Conservation (phyloP, 208 protist species). For the Trypanosoma boissoni region DNA sequence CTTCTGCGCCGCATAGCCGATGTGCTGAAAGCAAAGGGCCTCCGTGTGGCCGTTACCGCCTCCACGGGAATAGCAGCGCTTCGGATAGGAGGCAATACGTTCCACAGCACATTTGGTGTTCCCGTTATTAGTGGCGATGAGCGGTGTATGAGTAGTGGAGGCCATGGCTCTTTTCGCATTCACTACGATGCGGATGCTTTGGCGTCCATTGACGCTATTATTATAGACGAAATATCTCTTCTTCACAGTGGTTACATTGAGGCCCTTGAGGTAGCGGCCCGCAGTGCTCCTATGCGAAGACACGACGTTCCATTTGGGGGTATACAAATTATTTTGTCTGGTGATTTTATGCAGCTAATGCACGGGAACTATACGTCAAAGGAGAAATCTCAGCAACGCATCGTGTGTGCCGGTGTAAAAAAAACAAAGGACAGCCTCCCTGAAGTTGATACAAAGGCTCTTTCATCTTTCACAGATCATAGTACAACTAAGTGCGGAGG, state of each 20-base stretch:
- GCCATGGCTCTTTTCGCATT: background rate
- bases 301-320: constrained; percentile 66
- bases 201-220: constrained; percentile 41
- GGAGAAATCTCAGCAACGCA: background rate
- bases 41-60: constrained; percentile 52
- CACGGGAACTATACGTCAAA: background rate
- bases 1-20: constrained; percentile 38
- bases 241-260: constrained; percentile 58
- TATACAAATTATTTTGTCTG: constrained; percentile 79
- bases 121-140: constrained; percentile 29
- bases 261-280: constrained; percentile 37
- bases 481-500: no score
- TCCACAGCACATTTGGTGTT: constrained; percentile 71
- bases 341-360: constrained; percentile 86
- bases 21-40: constrained; percentile 18
- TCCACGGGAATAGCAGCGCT: constrained; percentile 70
- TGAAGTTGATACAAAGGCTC: no score
- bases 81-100: constrained; percentile 67
- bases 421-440: background rate
- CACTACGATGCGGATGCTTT: constrained; percentile 27
- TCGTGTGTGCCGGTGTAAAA: background rate
- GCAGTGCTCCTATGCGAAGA: constrained; percentile 22
- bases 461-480: no score
- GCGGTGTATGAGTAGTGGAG: background rate
- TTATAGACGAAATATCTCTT: constrained; percentile 85